Conservation (phyloP, 1,284 basidiomycete genomes). For the Vanrija pseudolonga region DNA sequence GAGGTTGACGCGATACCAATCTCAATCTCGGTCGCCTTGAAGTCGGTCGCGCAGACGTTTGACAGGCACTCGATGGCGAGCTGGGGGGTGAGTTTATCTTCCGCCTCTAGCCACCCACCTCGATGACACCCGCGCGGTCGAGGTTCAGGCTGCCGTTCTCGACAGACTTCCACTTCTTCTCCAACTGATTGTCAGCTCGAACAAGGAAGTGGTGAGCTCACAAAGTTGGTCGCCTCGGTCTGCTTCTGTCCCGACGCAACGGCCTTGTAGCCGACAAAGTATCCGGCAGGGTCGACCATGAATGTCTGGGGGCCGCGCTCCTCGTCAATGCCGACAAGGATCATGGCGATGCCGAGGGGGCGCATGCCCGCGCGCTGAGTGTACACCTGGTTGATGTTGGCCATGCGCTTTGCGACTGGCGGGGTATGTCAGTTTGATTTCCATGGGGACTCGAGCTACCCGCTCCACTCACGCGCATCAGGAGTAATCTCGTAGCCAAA, state of each 20-base stretch:
- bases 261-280: slow-evolving; percentile 97
- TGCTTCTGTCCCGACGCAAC: slow-evolving; percentile 96
- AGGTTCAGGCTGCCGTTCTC: slow-evolving; percentile 60
- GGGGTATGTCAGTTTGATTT: not conserved
- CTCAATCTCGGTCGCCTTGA: slow-evolving; percentile 64
- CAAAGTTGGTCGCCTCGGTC: slow-evolving; percentile 95
- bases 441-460: too few species aligned
- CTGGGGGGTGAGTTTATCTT: slow-evolving; percentile 53
- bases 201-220: slow-evolving; percentile 30
- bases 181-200: slow-evolving; percentile 54
- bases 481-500: slow-evolving; percentile 98
- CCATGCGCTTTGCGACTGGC: slow-evolving; percentile 78
- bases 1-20: slow-evolving; percentile 52
- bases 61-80: slow-evolving; percentile 93
- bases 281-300: slow-evolving; percentile 97
- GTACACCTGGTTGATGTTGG: slow-evolving; percentile 99
- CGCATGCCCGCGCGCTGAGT: slow-evolving; percentile 97
- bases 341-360: slow-evolving; percentile 95
- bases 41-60: slow-evolving; percentile 89
- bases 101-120: slow-evolving; percentile 56
- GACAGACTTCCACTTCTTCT: slow-evolving; percentile 98
- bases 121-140: slow-evolving; percentile 79
- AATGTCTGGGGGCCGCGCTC: slow-evolving; percentile 90
- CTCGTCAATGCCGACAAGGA: slow-evolving; percentile 87
- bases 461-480: slow-evolving; percentile 59